These are phyloP conservation scores for Mycena amicta DNA, from an alignment of 768 basidiomycete genomes.

Conservation along the genomic window DNA sequence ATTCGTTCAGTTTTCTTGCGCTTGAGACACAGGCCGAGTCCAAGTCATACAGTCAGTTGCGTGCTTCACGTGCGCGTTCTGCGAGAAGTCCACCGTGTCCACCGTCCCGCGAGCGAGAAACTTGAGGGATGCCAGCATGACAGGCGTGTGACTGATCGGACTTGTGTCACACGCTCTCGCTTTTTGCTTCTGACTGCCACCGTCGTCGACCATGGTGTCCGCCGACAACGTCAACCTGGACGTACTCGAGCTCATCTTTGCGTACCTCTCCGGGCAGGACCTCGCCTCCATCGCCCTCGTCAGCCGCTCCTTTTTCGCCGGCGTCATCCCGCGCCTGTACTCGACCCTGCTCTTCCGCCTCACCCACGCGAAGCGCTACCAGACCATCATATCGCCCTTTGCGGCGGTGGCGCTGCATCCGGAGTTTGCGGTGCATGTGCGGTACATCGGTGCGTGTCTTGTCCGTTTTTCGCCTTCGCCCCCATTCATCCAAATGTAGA, in stretches of 20 bases:
- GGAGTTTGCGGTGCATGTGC: constrained; percentile 58
- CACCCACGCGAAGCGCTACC: constrained; percentile 61
- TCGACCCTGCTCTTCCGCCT: constrained; percentile 54
- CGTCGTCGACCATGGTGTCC: neutral
- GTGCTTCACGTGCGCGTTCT: no score
- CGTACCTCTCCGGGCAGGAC: constrained; percentile 54
- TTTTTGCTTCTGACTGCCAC: no score
- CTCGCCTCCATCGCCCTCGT: constrained; percentile 65
- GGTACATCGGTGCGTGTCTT: constrained; percentile 51
- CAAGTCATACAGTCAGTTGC: no score
- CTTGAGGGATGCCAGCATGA: no score
- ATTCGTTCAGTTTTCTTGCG: no score
- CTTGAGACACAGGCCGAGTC: no score
- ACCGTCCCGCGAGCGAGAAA: no score
- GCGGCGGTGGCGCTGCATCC: constrained; percentile 55
- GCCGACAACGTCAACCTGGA: constrained; percentile 72
- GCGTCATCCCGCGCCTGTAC: constrained; percentile 66
- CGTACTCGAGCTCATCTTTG: constrained; percentile 71
- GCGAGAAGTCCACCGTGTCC: no score
- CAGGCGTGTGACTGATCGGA: no score
- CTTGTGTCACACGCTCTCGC: no score
- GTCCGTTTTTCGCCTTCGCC: neutral
- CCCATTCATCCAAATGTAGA: constrained; percentile 37
- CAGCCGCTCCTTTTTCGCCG: constrained; percentile 65
- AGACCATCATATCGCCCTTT: constrained; percentile 62